phyloP scores from a whole-genome alignment of 371 early-diverging fungal genomes.

The Blastocladiella emersonii region DNA sequence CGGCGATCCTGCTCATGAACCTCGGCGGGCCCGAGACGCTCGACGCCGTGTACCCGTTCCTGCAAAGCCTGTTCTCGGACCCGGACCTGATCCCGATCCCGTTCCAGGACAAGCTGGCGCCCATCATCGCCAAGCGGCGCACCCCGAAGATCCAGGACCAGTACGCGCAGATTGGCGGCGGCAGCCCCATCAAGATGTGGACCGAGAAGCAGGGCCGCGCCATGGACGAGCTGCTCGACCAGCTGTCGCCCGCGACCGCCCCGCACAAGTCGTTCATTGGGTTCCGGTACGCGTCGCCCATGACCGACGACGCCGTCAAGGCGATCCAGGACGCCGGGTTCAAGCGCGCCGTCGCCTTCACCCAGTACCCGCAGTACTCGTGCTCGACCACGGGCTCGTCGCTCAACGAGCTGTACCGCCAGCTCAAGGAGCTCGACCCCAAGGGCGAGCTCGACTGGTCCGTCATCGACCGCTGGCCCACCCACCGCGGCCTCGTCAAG shows the following conservation, averaged over 20 bases:
- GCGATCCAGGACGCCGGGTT: slow-evolving; percentile 58
- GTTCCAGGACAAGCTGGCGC: slow-evolving; percentile 55
- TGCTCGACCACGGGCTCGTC: slow-evolving; percentile 90
- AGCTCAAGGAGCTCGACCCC: slow-evolving; percentile 44
- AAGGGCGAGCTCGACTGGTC: slow-evolving; percentile 62
- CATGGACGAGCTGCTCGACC: slow-evolving; percentile 61
- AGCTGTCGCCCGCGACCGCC: slow-evolving; percentile 67
- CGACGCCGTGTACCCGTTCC: slow-evolving; percentile 65
- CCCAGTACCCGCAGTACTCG: slow-evolving; percentile 92
- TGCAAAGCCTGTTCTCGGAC: slow-evolving; percentile 79
- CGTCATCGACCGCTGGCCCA: slow-evolving; percentile 87
- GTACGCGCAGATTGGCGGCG: slow-evolving; percentile 86
- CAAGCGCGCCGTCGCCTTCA: slow-evolving; percentile 72
- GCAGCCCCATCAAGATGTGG: slow-evolving; percentile 84
- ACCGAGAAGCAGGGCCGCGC: slow-evolving; percentile 69
- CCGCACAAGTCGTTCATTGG: slow-evolving; percentile 86
- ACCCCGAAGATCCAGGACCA: slow-evolving; percentile 77
- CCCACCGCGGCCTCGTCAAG: slow-evolving; percentile 71
- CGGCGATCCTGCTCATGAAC: slow-evolving; percentile 79
- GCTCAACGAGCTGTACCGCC: slow-evolving; percentile 71
- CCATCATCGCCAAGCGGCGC: slow-evolving; percentile 66
- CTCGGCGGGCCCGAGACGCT: slow-evolving; percentile 80
- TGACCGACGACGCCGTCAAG: slow-evolving; percentile 53
- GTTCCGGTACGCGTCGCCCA: slow-evolving; percentile 80
- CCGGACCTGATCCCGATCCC: slow-evolving; percentile 85